Evolutionary conservation across 2,329 filamentous ascomycete genomes (phyloP).

Genomic region (Penicillium sp.): DNA sequence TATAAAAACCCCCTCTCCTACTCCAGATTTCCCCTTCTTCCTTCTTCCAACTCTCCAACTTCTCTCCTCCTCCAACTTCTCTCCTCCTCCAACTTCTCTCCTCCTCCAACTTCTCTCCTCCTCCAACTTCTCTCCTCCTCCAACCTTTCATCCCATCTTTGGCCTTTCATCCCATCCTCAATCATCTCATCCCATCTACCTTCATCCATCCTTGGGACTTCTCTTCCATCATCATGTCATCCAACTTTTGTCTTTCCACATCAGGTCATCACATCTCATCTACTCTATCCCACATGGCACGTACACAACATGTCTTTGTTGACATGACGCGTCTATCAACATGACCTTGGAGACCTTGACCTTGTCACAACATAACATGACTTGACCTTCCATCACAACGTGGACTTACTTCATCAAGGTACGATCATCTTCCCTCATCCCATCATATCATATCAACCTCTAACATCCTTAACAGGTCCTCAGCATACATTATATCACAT

Average conservation of each 20-base stretch:
- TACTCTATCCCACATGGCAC: background rate
- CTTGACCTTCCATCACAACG: background rate
- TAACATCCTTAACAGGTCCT: background rate
- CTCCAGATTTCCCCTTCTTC: background rate
- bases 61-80: background rate
- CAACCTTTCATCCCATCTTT: too few relatives aligned
- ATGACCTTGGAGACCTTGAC: background rate
- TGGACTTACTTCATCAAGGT: constrained; percentile 1
- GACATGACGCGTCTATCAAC: background rate
- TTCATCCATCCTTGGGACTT: background rate
- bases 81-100: background rate
- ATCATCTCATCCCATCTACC: background rate
- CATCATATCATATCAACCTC: background rate
- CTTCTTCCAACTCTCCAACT: background rate
- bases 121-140: background rate
- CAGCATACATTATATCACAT: background rate
- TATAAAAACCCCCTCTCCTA: background rate
- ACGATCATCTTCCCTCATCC: background rate
- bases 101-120: too few relatives aligned
- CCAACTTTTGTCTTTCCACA: background rate
- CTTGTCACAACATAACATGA: background rate
- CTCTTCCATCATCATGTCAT: background rate
- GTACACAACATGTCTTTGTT: background rate
- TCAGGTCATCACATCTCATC: background rate
- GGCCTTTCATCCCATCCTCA: background rate